Evolutionary conservation across 1,284 basidiomycete genomes (phyloP), one percentile per base, ranked within the genome.

Genomic region (Trametes versicolor): DNA sequence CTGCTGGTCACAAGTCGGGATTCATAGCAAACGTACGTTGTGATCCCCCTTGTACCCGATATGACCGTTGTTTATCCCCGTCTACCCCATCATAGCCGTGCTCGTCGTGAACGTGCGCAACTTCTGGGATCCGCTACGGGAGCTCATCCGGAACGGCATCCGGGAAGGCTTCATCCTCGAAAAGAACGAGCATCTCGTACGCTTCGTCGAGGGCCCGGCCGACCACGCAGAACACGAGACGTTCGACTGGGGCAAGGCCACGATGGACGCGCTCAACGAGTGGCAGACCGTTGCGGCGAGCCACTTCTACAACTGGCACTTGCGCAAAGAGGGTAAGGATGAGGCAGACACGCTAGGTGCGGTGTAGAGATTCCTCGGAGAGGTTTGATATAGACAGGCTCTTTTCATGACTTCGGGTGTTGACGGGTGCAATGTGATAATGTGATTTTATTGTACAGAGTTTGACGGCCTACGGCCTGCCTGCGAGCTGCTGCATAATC

Each of bases 1-100:
- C 45, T 97, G 96, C 2, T 98, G 96, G 96, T 90, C 89, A 10
- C 93, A 97, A 75, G 80, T 98, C 19, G 94, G 94, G 23, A 95
- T 98, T 64, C 96, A 97, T 76, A 82, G 85, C 58, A 95, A 95
- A 81, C 93, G 92, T 93, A 73, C 66, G 86, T 73, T 4, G 4
- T 64, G 59, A 8, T 23, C 47, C n/a, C 7, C 21, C 21, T 32
- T 3, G 29, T 32, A 2, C n/a, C 29, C n/a, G 19, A 2, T 19
- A 17, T 23, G 8, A 12, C 12, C 39, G 21, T 70, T 62, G 32
- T 55, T 19, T 29, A 21, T 27, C 39, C 21, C 41, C 41, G 54
- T 29, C 15, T 37, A 21, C 25, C 41, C 41, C 57, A 43, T 13
- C 47, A 6, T 19, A 88, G 94, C 96, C 17, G 89, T 97, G 60